Evolutionary conservation across 1,284 basidiomycete species (phyloP).

Genomic region (Polyporus tsugae): DNA sequence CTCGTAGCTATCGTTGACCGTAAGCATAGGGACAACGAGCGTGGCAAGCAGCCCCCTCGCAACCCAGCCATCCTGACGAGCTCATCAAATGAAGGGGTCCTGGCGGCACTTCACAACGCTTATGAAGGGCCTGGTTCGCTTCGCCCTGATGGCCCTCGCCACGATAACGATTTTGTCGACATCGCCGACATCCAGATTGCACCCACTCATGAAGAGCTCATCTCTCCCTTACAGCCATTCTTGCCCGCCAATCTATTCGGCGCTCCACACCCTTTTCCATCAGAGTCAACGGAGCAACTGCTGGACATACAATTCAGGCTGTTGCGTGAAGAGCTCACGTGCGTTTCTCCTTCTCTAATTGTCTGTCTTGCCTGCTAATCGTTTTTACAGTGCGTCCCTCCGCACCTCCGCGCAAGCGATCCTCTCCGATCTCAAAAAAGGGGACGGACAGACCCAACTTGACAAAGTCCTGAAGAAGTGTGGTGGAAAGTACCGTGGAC

Average conservation of each 20-base stretch:
- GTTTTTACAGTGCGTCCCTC: slow-evolving; percentile 53
- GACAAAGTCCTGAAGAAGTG: slow-evolving; percentile 34
- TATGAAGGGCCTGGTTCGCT: slow-evolving; percentile 41
- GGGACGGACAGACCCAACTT: slow-evolving; percentile 33
- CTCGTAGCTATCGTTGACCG: slow-evolving; percentile 56
- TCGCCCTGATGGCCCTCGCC: slow-evolving; percentile 55
- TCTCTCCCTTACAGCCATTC: slow-evolving; percentile 40
- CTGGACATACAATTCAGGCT: slow-evolving; percentile 53
- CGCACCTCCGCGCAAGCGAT: slow-evolving; percentile 52
- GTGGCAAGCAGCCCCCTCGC: slow-evolving; percentile 39
- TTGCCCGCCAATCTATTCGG: slow-evolving; percentile 51
- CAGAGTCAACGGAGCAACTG: slow-evolving; percentile 43
- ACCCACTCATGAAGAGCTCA: slow-evolving; percentile 49
- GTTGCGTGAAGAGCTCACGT: slow-evolving; percentile 51
- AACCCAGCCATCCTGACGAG: slow-evolving; percentile 30
- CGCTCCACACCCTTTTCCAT: slow-evolving; percentile 46
- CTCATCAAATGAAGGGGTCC: slow-evolving; percentile 28
- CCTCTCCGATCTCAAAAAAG: slow-evolving; percentile 42
- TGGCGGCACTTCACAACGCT: slow-evolving; percentile 36
- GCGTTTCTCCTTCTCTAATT: slow-evolving; percentile 15
- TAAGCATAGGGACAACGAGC: slow-evolving; percentile 41
- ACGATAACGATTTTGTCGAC: slow-evolving; percentile 49
- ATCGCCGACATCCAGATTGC: slow-evolving; percentile 47
- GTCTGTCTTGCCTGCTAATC: neutral
- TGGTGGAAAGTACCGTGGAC: slow-evolving; percentile 45